These are phyloP conservation scores for Centella asiatica DNA, from an alignment of 129 eudicot species.

Conservation along the genomic window DNA sequence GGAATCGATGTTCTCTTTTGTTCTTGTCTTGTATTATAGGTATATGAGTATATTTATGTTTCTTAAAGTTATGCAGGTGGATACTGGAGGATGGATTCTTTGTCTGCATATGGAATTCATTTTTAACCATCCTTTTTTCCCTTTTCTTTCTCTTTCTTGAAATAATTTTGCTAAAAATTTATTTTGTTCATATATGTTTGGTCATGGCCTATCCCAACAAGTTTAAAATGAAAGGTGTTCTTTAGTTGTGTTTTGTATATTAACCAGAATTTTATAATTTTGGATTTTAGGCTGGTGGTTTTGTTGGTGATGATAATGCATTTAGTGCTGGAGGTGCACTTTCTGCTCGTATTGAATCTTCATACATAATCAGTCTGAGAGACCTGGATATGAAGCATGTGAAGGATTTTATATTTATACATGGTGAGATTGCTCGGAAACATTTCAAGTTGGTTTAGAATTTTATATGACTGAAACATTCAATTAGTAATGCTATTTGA, in stretches of 20 bases:
- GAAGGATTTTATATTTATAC: constrained; percentile 74
- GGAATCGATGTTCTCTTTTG: too few species aligned
- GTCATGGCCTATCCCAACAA: background rate
- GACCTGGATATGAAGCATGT: constrained; percentile 89
- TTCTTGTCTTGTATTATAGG: too few species aligned
- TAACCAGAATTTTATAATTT: constrained; percentile 7
- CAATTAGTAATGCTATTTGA: background rate
- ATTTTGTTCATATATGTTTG: background rate
- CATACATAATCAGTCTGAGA: constrained; percentile 60
- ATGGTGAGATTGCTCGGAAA: constrained; percentile 49
- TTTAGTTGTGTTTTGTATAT: background rate
- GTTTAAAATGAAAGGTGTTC: background rate
- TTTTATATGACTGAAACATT: background rate
- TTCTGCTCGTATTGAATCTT: constrained; percentile 78
- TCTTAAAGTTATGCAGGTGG: too few species aligned
- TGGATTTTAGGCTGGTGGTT: constrained; percentile 81
- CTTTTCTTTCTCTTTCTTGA: too few species aligned
- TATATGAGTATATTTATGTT: too few species aligned
- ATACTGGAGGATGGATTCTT: too few species aligned
- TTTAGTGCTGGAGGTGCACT: constrained; percentile 52
- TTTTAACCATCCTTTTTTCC: too few species aligned
- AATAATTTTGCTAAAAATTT: background rate
- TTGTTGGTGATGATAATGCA: constrained; percentile 68
- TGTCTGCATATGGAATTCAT: too few species aligned
- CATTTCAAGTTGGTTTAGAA: background rate